These are phyloP conservation scores for Saccharomycopsis malanga DNA, from an alignment of 805 yeast species.

Conservation along the genomic window DNA sequence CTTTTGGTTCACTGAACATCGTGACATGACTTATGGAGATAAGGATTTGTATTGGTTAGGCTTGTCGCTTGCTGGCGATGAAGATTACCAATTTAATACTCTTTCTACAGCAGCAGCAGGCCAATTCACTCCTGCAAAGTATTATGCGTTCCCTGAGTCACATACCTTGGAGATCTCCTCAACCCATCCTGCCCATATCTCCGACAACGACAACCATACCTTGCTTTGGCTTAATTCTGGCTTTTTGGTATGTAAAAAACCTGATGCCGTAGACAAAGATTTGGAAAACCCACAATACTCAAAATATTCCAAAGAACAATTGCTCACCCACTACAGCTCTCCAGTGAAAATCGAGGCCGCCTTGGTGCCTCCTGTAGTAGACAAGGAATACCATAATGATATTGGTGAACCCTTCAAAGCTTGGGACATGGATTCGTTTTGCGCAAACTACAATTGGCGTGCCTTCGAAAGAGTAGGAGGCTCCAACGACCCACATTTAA, in stretches of 20 bases:
- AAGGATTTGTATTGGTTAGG: conserved; percentile 71
- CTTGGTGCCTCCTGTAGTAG: conserved; percentile 45
- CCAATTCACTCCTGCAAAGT: conserved; percentile 26
- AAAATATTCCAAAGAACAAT: conserved; percentile 22
- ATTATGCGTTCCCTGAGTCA: conserved; percentile 22
- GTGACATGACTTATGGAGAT: conserved; percentile 58
- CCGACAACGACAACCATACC: conserved; percentile 40
- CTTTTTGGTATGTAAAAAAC: conserved; percentile 39
- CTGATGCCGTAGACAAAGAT: conserved; percentile 34
- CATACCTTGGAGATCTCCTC: conserved; percentile 43
- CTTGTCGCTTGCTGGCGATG: conserved; percentile 49
- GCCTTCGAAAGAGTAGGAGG: conserved; percentile 41
- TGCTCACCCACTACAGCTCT: conserved; percentile 29
- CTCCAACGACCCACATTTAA: conserved; percentile 1
- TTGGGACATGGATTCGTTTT: conserved; percentile 43
- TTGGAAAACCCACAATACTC: conserved; percentile 26
- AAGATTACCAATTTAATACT: conserved; percentile 42
- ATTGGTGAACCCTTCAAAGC: conserved; percentile 25
- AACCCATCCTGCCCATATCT: conserved; percentile 54
- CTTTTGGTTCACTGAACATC: conserved; percentile 34
- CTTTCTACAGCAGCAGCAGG: conserved; percentile 55
- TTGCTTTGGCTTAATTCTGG: conserved; percentile 56
- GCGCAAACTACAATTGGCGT: conserved; percentile 50
- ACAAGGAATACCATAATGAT: conserved; percentile 29
- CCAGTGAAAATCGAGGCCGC: conserved; percentile 40